phyloP scores from a whole-genome alignment of 768 basidiomycete species.

The Hypholoma sublateritium region DNA sequence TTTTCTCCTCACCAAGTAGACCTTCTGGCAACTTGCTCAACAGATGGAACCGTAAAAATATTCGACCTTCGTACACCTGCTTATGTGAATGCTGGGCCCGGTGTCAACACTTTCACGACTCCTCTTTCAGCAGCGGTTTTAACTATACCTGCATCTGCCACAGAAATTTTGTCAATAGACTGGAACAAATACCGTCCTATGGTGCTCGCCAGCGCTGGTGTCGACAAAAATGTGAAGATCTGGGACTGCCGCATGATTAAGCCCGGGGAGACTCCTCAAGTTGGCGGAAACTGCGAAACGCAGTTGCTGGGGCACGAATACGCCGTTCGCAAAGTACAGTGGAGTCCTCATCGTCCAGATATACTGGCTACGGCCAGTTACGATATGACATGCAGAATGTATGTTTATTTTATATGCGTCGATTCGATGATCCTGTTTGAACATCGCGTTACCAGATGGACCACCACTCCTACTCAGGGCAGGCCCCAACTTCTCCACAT shows the following conservation, averaged over 20 bases:
- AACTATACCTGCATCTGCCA: constrained; percentile 75
- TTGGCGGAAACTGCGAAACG: constrained; percentile 72
- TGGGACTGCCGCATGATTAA: constrained; percentile 92
- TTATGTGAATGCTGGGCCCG: constrained; percentile 50
- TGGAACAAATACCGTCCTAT: constrained; percentile 93
- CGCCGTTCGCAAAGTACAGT: constrained; percentile 85
- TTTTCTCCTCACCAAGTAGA: constrained; percentile 93
- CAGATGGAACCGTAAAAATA: constrained; percentile 81
- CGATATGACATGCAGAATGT: constrained; percentile 96
- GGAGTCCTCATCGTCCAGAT: constrained; percentile 80
- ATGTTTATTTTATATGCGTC: constrained; percentile 31
- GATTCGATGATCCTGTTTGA: background rate
- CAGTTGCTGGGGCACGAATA: constrained; percentile 86
- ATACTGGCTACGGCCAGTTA: constrained; percentile 54
- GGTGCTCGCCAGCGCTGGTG: constrained; percentile 73
- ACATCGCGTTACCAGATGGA: constrained; percentile 56
- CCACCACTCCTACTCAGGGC: constrained; percentile 52
- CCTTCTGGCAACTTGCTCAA: constrained; percentile 78
- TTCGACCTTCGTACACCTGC: constrained; percentile 65
- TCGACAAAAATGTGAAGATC: constrained; percentile 60
- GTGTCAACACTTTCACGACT: constrained; percentile 57
- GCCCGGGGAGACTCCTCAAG: constrained; percentile 47
- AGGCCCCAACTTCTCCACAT: constrained; percentile 61
- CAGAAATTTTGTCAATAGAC: constrained; percentile 80
- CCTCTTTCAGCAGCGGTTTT: constrained; percentile 71